phyloP scores from a whole-genome alignment of 345 rosid species.

The Brassica cretica region DNA sequence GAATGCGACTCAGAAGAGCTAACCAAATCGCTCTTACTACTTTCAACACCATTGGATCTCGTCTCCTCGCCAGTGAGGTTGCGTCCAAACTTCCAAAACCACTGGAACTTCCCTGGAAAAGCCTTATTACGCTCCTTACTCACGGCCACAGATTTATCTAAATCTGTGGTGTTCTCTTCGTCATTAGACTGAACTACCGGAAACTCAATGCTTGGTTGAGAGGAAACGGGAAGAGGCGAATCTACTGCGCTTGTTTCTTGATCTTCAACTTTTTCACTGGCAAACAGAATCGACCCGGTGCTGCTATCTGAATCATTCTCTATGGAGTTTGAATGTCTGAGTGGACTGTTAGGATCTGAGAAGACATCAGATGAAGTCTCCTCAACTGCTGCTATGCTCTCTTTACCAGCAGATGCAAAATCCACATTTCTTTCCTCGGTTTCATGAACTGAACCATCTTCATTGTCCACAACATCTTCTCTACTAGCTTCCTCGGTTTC shows the following conservation, averaged over 20 bases:
- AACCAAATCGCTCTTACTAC: constrained; percentile 33
- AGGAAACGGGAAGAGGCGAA: constrained; percentile 58
- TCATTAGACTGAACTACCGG: constrained; percentile 35
- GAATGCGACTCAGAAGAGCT: constrained; percentile 42
- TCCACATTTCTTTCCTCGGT: constrained; percentile 37
- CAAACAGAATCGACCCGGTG: constrained; percentile 52
- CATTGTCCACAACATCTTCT: constrained; percentile 20
- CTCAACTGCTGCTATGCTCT: constrained; percentile 50
- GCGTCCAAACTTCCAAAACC: constrained; percentile 91
- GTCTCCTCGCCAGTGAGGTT: constrained; percentile 51
- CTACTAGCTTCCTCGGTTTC: constrained; percentile 27
- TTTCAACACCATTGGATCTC: constrained; percentile 41
- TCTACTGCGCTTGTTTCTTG: constrained; percentile 40
- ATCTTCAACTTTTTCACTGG: constrained; percentile 50
- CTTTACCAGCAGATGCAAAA: constrained; percentile 43
- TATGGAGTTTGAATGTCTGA: constrained; percentile 47
- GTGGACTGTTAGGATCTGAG: constrained; percentile 60
- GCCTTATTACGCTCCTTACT: constrained; percentile 53
- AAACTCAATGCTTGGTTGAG: constrained; percentile 45
- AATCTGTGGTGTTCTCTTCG: constrained; percentile 35
- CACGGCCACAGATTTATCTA: constrained; percentile 29
- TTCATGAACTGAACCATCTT: constrained; percentile 14
- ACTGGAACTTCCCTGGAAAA: constrained; percentile 75
- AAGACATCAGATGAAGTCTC: constrained; percentile 53
- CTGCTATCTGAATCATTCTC: constrained; percentile 71